Percentiles rank a stretch among this genome's conserved stretches.
Evolutionary conservation across 1,139 yeast species (phyloP).

Genomic region (Hyphopichia fennica): DNA sequence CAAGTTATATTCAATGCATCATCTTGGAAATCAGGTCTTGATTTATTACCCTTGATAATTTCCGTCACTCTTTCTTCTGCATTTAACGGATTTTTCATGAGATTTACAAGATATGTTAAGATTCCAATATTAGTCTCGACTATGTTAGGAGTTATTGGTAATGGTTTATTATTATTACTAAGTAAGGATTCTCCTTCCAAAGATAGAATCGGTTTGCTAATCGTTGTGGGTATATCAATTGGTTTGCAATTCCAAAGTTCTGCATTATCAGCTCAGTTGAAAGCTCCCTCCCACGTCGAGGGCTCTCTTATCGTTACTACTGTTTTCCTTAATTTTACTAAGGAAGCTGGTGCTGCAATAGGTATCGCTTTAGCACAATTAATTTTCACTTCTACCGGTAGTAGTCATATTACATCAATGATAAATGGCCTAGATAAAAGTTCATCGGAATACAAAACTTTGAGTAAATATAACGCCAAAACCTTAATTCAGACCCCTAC

Average conservation of each 20-base stretch:
- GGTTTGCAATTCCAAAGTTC: slow-evolving; percentile 58
- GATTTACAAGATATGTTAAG: slow-evolving; percentile 49
- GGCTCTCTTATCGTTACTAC: slow-evolving; percentile 56
- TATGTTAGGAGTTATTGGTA: slow-evolving; percentile 47
- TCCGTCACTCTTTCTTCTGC: slow-evolving; percentile 51
- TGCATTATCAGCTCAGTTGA: slow-evolving; percentile 52
- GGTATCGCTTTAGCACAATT: slow-evolving; percentile 50
- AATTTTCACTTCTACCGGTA: slow-evolving; percentile 35
- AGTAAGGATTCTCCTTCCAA: slow-evolving; percentile 33
- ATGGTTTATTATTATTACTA: slow-evolving; percentile 49
- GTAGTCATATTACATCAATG: slow-evolving; percentile 18
- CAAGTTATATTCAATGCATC: slow-evolving; percentile 50
- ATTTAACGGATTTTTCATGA: slow-evolving; percentile 45
- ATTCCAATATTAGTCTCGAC: slow-evolving; percentile 47
- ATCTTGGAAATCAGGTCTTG: slow-evolving; percentile 60
- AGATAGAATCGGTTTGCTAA: slow-evolving; percentile 51
- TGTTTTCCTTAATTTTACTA: slow-evolving; percentile 45
- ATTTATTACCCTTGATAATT: slow-evolving; percentile 54
- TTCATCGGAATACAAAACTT: slow-evolving; percentile 16
- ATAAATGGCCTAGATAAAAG: slow-evolving; percentile 11
- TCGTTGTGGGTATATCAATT: slow-evolving; percentile 54
- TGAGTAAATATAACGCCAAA: slow-evolving; percentile 17
- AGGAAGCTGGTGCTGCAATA: slow-evolving; percentile 50
- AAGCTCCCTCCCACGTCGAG: slow-evolving; percentile 48
- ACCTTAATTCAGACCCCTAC: slow-evolving; percentile 30